Evolutionary conservation across 164 flowering plant genomes (phyloP), one percentile per base, ranked within the genome.

Genomic region (Macadamia tetraphylla): DNA sequence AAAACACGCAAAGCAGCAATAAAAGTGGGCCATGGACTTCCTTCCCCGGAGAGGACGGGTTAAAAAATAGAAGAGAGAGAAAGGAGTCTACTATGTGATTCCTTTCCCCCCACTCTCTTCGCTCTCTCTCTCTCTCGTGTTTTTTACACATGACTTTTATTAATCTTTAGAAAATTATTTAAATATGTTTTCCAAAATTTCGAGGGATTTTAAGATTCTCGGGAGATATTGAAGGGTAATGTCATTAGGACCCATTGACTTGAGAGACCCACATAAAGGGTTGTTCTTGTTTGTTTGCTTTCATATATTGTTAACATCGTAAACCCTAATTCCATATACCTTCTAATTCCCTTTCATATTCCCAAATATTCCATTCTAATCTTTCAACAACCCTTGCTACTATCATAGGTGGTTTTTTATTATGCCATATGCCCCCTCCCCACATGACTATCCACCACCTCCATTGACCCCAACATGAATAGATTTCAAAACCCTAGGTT

Each of bases 291-390:
- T 82, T 84, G 84, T 77, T 82, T 80, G 76, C 76, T 74, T 78
- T 72, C 73, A 56, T 53, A 46, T 2, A 35, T 71, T n/a, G 77
- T 70, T 69, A 14, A 61, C 78, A 74, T 76, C 60, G 64, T 62
- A 76, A 81, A 73, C 72, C 79, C 79, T 79, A 80, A 85, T 67
- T 71, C 77, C 74, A 75, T 65, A 71, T 74, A 72, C 77, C 83
- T 84, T 85, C 85, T 81, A 79, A 83, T 83, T 85, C 89, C 86
- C 84, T 79, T 77, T 81, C 86, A 83, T 81, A 58, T 83, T 86
- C 91, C 88, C 81, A 88, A 83, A 87, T 87, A 88, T 88, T 86
- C 91, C 77, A 78, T 85, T 71, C 83, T 80, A 79, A 77, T 76
- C 73, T 79, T 77, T 82, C 81, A 77, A 75, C 85, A 78, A 76